Base-by-base conservation (phyloP, 768 basidiomycete species). In the Tricholoma bakamatsutake region DNA sequence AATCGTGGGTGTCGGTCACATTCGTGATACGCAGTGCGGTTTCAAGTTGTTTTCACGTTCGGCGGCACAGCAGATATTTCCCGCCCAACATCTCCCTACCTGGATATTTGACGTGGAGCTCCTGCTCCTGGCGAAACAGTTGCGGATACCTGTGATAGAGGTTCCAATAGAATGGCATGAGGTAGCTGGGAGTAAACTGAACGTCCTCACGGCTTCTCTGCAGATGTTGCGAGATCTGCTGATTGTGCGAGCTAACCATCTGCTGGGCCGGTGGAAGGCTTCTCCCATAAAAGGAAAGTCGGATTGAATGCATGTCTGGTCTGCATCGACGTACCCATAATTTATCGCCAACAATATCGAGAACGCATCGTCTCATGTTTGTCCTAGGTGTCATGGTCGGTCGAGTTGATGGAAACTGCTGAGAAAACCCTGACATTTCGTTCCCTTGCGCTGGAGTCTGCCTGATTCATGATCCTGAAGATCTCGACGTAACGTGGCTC, bases 31-130 rank as follows among this genome's bases (percentile, higher is more conserved):
- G 15, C 95, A 97, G 67, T 97, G 95, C 66, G 95, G 95, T 31
- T 98, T 98, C 84, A 98, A 98, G 72, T 81, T 98, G 27, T 95
- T 96, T 72, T 85, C 93, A 13, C 90, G 93, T 10, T 64, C 76
- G 3, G 87, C 93, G 0, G 93, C 93, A 8, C 82, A 78, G 51
- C 80, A 81, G 56, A 84, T 98, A 58, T 98, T 96, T 70, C 92
- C 92, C 0, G 77, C 79, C 1, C 87, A 96, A 65, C 94, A 91
- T 64, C 85, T 96, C 28, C 76, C 87, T 5, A 87, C 90, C 1
- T 98, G 95, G 95, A 94, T 96, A 68, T 98, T 98, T 64, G 95
- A 98, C 70, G 94, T 97, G 56, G 95, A 98, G 69, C 80, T 97
- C 4, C 76, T 98, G 17, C 76, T 97, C 9, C 78, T 95, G 37